A percentile compares a stretch with the other conserved stretches of the same genome.
These are phyloP conservation scores for Reticulascus tulasneorum DNA, from an alignment of 2,329 filamentous ascomycete genomes.

Conservation along the genomic window DNA sequence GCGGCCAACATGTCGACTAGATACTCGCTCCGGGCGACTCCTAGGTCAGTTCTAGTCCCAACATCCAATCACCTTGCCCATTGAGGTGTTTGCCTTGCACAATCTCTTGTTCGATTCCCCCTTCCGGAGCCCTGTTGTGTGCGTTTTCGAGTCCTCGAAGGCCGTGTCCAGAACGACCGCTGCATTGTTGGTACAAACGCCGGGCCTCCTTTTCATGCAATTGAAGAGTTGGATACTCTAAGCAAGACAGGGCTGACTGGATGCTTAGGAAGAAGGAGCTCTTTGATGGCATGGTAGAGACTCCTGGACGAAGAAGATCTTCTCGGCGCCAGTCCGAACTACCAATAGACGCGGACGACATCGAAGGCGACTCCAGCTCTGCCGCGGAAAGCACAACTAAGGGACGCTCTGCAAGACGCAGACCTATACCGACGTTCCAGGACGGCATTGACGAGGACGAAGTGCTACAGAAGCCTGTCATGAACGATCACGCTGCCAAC, in stretches of 20 bases:
- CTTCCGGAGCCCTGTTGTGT: constrained; percentile 6
- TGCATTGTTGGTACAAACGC: background rate
- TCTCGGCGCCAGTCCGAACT: constrained; percentile 48
- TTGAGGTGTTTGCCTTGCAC: too few relatives aligned
- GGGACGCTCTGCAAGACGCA: constrained; percentile 36
- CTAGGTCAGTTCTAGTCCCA: constrained; percentile 25
- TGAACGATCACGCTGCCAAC: constrained; percentile 15
- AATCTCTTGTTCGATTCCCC: background rate
- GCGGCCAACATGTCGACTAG: constrained; percentile 28
- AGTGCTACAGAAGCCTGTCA: constrained; percentile 18
- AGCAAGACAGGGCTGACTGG: constrained; percentile 2
- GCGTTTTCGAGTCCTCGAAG: background rate
- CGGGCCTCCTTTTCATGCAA: background rate
- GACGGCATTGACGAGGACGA: constrained; percentile 47
- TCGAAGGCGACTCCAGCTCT: constrained; percentile 4
- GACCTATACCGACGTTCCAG: constrained; percentile 43
- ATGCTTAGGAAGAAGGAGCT: constrained; percentile 54
- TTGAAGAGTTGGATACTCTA: constrained; percentile 1
- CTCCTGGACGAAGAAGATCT: constrained; percentile 40
- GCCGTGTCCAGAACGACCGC: background rate
- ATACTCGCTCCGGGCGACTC: constrained; percentile 34
- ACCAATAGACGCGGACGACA: constrained; percentile 35
- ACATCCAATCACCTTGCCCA: too few relatives aligned
- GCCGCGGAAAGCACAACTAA: constrained; percentile 11
- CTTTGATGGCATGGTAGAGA: constrained; percentile 59